These are phyloP conservation scores for Tieghemostelium lacteum DNA, from an alignment of 78 protist genomes.

Conservation along the genomic window DNA sequence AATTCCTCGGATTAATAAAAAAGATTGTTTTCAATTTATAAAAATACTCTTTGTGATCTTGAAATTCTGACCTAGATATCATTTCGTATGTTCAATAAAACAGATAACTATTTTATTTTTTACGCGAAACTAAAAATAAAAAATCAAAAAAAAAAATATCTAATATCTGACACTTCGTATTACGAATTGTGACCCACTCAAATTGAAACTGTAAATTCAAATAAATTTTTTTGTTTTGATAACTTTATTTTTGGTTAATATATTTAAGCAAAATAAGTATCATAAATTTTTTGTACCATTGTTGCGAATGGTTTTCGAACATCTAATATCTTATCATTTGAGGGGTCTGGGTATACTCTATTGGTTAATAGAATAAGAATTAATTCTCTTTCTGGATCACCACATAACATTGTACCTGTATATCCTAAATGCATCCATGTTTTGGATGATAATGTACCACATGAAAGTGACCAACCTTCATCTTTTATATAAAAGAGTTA, in stretches of 20 bases:
- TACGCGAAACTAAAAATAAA: no score
- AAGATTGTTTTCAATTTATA: no score
- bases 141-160: no score
- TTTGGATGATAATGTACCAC: conserved; percentile 71
- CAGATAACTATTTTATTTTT: no score
- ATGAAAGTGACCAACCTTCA: conserved; percentile 58
- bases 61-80: no score
- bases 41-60: no score
- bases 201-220: neutral
- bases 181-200: neutral
- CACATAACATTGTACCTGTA: conserved; percentile 90
- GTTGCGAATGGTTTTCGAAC: conserved; percentile 67
- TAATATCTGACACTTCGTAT: no score
- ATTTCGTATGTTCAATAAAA: no score
- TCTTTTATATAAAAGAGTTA: conserved; percentile 15
- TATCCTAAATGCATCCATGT: conserved; percentile 92
- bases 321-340: neutral
- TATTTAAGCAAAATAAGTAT: neutral
- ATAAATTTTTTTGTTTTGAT: neutral
- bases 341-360: conserved; percentile 74
- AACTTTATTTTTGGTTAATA: neutral
- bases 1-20: no score
- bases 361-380: conserved; percentile 72
- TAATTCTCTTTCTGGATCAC: conserved; percentile 74
- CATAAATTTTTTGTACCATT: conserved; percentile 48